Base-by-base conservation (phyloP, 257 asterid genomes). In the Mitragyna speciosa region DNA sequence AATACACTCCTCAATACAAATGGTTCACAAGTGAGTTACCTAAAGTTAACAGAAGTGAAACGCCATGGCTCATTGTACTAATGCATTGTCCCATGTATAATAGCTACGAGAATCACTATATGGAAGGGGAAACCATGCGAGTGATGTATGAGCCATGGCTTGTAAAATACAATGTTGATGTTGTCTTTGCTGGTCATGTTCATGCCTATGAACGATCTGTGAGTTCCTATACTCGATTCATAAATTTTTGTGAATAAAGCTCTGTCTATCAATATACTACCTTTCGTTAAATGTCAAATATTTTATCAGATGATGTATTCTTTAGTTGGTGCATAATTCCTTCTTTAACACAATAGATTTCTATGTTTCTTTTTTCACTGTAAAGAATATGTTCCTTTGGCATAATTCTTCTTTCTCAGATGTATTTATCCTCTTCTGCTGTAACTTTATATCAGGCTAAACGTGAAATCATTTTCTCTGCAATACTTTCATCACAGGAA, bases 121-220 rank as follows among this genome's bases (percentile, higher is more conserved):
- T 95, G 96, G 99, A 95, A 88, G 99, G 98, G n/a, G 99, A 95
- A 86, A 87, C 91, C 73, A 93, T 95, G 98, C 86, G 99, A 83
- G 97, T 93, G 49, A 87, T 91, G 96, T 95, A 41, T 12, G 98
- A 93, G 82, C 83, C 89, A 0, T 92, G 92, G 97, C 86, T 95
- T 56, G 96, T 95, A 16, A 2, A 90, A 85, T 72, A 90, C 90
- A 92, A 92, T 81, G 99, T 95, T 56, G 99, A 95, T 71, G 69
- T 95, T 31, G 98, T 95, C 31, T 92, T 92, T 79, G 87, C 99
- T 2, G 99, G 99, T 75, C 99, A 93, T 77, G 97, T 95, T 74
- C 98, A 95, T n/a, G 97, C 98, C 14, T 93, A 95, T 43, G 99
- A 95, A 73, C 85, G 99, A 79, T 87, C 97, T 39, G 96, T 91